Conservation (phyloP, 176 grass and related monocot species). For the Areca catechu region DNA sequence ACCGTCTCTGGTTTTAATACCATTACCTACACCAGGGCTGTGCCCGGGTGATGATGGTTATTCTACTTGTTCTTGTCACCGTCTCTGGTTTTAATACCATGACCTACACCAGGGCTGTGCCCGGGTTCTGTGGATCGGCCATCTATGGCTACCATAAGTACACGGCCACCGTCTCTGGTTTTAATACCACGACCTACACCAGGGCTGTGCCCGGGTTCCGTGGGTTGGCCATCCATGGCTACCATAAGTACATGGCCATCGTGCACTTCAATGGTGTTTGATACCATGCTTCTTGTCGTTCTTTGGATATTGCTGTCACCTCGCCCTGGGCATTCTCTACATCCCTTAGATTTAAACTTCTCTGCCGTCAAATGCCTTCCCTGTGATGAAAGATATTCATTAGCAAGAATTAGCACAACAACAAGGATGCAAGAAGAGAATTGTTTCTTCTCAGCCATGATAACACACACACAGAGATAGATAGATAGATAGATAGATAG, state of each 20-base stretch:
- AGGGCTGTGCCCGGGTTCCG: constrained; percentile 48
- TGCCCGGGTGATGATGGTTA: constrained; percentile 60
- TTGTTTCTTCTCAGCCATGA: constrained; percentile 17
- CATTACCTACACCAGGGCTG: constrained; percentile 53
- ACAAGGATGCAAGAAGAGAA: constrained; percentile 6
- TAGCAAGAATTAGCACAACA: constrained; percentile 11
- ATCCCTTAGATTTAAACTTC: not conserved
- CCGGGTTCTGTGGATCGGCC: constrained; percentile 39
- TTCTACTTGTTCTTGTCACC: too few species aligned
- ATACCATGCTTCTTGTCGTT: too few species aligned
- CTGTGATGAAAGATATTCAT: constrained; percentile 3
- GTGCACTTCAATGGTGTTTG: not conserved
- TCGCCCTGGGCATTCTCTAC: not conserved
- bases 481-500: too few species aligned
- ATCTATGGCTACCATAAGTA: constrained; percentile 6
- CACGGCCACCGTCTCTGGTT: not conserved
- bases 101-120: constrained; percentile 53
- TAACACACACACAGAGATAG: not conserved
- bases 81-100: not conserved
- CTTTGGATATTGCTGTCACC: constrained; percentile 1
- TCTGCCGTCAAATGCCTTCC: constrained; percentile 9
- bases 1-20: not conserved
- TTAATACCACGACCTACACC: constrained; percentile 26
- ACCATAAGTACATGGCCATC: not conserved
- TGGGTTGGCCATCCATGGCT: constrained; percentile 31